Conservation (phyloP, 352 stramenopile genomes). For the Phytophthora nicotianae region DNA sequence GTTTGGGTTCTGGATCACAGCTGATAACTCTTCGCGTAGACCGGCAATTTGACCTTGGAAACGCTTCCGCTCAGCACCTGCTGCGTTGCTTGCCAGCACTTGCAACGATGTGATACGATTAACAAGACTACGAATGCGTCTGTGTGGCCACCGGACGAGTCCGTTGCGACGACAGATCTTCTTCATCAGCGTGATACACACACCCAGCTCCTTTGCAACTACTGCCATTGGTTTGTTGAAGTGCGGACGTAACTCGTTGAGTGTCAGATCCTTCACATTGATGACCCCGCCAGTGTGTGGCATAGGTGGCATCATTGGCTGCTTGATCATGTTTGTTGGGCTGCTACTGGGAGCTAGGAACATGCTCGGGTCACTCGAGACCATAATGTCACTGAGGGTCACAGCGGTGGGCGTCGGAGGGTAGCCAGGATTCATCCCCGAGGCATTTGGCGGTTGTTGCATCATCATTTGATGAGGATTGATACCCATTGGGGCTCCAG, state of each 20-base stretch:
- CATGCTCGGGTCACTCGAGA: conserved; percentile 44
- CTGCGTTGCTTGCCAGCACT: conserved; percentile 57
- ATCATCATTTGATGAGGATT: conserved; percentile 47
- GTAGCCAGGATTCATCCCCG: conserved; percentile 27
- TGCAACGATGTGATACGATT: conserved; percentile 84
- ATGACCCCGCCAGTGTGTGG: conserved; percentile 42
- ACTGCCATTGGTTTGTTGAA: conserved; percentile 88
- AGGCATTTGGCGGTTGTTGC: conserved; percentile 25
- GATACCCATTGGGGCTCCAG: conserved; percentile 28
- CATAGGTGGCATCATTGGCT: conserved; percentile 53
- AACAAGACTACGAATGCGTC: conserved; percentile 79
- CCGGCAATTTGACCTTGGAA: conserved; percentile 67
- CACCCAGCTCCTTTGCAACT: conserved; percentile 80
- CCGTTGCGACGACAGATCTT: conserved; percentile 88
- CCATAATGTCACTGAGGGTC: conserved; percentile 55
- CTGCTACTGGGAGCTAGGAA: conserved; percentile 46
- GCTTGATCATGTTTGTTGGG: conserved; percentile 46
- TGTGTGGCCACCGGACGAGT: conserved; percentile 81
- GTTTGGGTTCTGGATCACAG: conserved; percentile 87
- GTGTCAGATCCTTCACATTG: conserved; percentile 78
- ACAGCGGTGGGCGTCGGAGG: conserved; percentile 32
- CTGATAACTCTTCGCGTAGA: conserved; percentile 69
- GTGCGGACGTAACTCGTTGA: conserved; percentile 81
- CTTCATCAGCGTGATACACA: conserved; percentile 90
- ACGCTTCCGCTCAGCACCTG: conserved; percentile 57